Conservation (phyloP, 495 filamentous ascomycete species). For the Daldinia vernicosa region DNA sequence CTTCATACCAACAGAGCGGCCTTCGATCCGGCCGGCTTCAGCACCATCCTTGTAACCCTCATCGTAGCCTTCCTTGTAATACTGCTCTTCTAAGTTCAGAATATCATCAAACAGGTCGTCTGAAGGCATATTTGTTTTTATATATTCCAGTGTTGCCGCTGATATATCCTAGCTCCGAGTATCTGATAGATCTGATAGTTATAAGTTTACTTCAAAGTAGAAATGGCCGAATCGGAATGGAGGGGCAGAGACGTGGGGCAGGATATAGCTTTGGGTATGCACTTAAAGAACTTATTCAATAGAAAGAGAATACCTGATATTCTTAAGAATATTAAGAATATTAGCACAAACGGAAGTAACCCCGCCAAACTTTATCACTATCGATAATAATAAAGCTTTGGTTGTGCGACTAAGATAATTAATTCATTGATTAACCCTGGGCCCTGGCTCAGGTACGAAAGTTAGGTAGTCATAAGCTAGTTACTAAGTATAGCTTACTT, state of each 20-base stretch:
- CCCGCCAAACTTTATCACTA: slow-evolving; percentile 9
- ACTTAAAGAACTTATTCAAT: not conserved
- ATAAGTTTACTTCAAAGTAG: not conserved
- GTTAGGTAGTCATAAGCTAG: slow-evolving; percentile 6
- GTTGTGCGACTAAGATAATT: not conserved
- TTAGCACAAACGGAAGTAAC: not conserved
- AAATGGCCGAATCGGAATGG: slow-evolving; percentile 14
- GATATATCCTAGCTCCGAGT: not conserved
- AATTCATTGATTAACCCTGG: not conserved
- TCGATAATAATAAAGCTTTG: slow-evolving; percentile 22
- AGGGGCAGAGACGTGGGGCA: slow-evolving; percentile 23
- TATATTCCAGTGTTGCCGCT: too few species aligned
- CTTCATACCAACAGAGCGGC: slow-evolving; percentile 86
- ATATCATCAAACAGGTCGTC: slow-evolving; percentile 74
- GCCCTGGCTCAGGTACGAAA: slow-evolving; percentile 2
- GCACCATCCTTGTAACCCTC: slow-evolving; percentile 80
- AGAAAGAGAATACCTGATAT: not conserved
- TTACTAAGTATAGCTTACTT: not conserved
- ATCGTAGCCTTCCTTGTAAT: slow-evolving; percentile 84
- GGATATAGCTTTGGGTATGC: not conserved
- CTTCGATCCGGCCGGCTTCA: slow-evolving; percentile 84
- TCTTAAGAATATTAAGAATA: not conserved
- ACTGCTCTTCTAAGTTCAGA: slow-evolving; percentile 81
- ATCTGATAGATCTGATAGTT: not conserved
- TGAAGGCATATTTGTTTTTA: slow-evolving; percentile 13